Evolutionary conservation across 768 basidiomycete genomes (phyloP).

Genomic region (Stropharia rugosoannulata): DNA sequence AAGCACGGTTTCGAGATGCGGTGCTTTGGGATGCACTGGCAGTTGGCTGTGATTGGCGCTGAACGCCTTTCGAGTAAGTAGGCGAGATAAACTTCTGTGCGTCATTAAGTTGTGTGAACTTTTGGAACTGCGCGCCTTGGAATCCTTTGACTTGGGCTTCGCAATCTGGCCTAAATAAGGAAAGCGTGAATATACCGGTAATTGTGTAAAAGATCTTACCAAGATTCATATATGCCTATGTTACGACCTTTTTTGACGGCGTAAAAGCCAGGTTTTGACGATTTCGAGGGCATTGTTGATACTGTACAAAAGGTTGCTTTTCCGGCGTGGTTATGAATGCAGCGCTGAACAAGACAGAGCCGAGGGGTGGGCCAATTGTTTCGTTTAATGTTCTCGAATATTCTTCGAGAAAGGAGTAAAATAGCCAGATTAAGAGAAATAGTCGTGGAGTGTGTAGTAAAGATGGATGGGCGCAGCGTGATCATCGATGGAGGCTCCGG

Average conservation of each 20-base stretch:
- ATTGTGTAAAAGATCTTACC: conserved; percentile 39
- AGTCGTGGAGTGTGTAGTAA: not conserved
- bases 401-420: not conserved
- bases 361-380: not conserved
- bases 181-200: conserved; percentile 3
- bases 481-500: too few species aligned
- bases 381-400: not conserved
- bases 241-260: conserved; percentile 66
- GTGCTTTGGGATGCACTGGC: not conserved
- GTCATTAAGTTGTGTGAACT: conserved; percentile 53
- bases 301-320: not conserved
- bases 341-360: not conserved
- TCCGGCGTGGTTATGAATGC: not conserved
- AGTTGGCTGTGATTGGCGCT: not conserved
- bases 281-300: conserved; percentile 18
- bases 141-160: conserved; percentile 68
- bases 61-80: not conserved
- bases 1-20: not conserved
- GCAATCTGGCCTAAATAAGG: conserved; percentile 64
- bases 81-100: conserved; percentile 55
- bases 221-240: conserved; percentile 69
- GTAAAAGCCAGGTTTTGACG: conserved; percentile 55
- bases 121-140: conserved; percentile 61
- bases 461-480: not conserved
- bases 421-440: not conserved